A percentile compares a stretch with the other conserved stretches of the same genome.
phyloP scores from a whole-genome alignment of 2,329 filamentous ascomycete genomes.

The Fusarium veterinarium region DNA sequence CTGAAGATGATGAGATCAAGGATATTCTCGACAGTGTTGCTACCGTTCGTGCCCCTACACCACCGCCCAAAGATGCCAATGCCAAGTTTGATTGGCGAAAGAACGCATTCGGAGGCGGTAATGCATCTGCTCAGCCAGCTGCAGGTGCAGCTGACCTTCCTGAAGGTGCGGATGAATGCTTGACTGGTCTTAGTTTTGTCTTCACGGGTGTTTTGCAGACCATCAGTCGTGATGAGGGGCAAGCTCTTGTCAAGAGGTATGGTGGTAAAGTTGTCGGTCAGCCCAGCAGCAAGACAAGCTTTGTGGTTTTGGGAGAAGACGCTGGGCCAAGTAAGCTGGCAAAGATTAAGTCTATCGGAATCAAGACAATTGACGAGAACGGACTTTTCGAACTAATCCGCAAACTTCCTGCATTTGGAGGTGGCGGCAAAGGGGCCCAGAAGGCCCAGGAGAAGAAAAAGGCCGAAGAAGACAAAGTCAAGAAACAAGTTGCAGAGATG shows the following conservation, averaged over 20 bases:
- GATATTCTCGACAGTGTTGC: constrained; percentile 90
- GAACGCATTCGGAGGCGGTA: constrained; percentile 66
- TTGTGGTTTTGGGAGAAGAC: constrained; percentile 89
- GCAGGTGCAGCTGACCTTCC: constrained; percentile 78
- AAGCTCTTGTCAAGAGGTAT: constrained; percentile 89
- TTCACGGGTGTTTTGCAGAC: constrained; percentile 90
- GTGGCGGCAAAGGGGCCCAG: constrained; percentile 86
- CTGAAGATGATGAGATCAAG: constrained; percentile 78
- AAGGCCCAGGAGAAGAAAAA: constrained; percentile 87
- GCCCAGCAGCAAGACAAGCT: constrained; percentile 93
- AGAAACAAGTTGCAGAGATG: constrained; percentile 84
- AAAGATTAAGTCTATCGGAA: constrained; percentile 81
- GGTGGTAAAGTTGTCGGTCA: constrained; percentile 89
- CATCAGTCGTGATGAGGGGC: constrained; percentile 85
- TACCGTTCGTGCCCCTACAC: constrained; percentile 83
- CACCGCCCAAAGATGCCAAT: constrained; percentile 76
- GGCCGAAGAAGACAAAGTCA: constrained; percentile 85
- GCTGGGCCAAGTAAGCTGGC: constrained; percentile 93
- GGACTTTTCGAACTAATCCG: constrained; percentile 90
- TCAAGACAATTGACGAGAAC: constrained; percentile 95
- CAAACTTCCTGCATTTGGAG: constrained; percentile 84
- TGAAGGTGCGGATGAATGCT: constrained; percentile 86
- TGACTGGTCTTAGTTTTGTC: constrained; percentile 90
- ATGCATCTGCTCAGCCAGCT: constrained; percentile 69
- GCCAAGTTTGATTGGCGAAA: constrained; percentile 86